Base-by-base conservation (phyloP, 2,329 filamentous ascomycete species). In the Aspergillus hiratsukae region DNA sequence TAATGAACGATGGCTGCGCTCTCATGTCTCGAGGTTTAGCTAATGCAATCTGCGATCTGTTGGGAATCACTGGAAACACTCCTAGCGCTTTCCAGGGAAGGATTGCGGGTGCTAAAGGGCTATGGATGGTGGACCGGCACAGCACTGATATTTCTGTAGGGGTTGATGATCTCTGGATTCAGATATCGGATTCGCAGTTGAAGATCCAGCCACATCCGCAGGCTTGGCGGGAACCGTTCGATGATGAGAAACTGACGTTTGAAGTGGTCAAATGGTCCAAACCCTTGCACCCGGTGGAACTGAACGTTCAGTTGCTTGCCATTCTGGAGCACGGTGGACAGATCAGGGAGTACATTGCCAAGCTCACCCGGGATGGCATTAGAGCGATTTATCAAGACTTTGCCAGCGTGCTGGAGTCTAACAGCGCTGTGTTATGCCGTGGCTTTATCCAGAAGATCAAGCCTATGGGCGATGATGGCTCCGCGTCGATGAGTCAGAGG, bases 21-120 rank as follows among this genome's bases (percentile, higher is more conserved):
- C 53, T 72, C 2, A 83, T 87, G 55, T 86, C 84, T 0, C 72
- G 77, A 11, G 72, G 72, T 2, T 76, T 82, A 2, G 81, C 80
- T 5, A 67, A 69, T 35, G 60, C 66, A 9, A 78, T 86, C 8
- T 80, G 78, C 61, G 70, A 76, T 28, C 58, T 55, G 0, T 69
- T 79, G 3, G 77, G 76, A 0, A 70, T 80, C 9, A 61, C 69
- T 0, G 67, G 68, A 1, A 66, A 68, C 5, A 69, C 79, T 0
- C 83, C 82, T 0, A 80, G 80, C 53, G 76, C 72, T 2, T 81
- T 83, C 27, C 84, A 87, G 68, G 83, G 74, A 8, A 75, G 84
- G 4, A 83, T 86, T 55, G 78, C 76, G 19, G 83, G 84, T 1
- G 81, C 82, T 0, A 87, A 87, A 67, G 84, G 84, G 1, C 63